Conservation (phyloP, 2,329 filamentous ascomycete species). For the Stenocarpella maydis region DNA sequence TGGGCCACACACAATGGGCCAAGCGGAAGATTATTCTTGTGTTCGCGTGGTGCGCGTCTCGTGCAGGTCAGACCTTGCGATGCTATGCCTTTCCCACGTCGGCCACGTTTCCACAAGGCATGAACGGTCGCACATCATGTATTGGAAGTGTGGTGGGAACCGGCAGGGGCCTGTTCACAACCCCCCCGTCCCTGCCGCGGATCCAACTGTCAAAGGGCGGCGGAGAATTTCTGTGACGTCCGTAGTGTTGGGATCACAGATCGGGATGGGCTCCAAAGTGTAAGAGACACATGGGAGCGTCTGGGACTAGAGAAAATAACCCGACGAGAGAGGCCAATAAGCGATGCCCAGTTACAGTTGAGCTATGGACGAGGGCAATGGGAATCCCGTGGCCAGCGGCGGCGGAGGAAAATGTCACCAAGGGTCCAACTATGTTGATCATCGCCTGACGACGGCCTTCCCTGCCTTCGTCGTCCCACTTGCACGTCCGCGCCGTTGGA, state of each 20-base stretch:
- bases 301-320: constrained; percentile 2
- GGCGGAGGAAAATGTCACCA: background rate
- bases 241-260: constrained; percentile 15
- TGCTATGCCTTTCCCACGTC: background rate
- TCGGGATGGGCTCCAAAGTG: background rate
- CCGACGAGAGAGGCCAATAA: constrained; percentile 4
- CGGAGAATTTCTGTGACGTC: constrained; percentile 22
- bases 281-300: background rate
- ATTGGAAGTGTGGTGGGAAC: constrained; percentile 22
- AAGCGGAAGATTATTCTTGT: background rate
- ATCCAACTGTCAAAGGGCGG: constrained; percentile 20
- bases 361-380: background rate
- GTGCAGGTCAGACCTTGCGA: background rate
- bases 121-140: constrained; percentile 32
- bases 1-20: background rate
- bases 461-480: background rate
- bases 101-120: constrained; percentile 2
- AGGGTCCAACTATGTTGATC: background rate
- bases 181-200: constrained; percentile 2
- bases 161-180: background rate
- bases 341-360: background rate
- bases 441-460: constrained; percentile 5
- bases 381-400: background rate
- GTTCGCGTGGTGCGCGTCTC: background rate
- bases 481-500: constrained; percentile 3